Base-by-base conservation (phyloP, 176 grass and related monocot genomes). In the Hordeum vulgare region DNA sequence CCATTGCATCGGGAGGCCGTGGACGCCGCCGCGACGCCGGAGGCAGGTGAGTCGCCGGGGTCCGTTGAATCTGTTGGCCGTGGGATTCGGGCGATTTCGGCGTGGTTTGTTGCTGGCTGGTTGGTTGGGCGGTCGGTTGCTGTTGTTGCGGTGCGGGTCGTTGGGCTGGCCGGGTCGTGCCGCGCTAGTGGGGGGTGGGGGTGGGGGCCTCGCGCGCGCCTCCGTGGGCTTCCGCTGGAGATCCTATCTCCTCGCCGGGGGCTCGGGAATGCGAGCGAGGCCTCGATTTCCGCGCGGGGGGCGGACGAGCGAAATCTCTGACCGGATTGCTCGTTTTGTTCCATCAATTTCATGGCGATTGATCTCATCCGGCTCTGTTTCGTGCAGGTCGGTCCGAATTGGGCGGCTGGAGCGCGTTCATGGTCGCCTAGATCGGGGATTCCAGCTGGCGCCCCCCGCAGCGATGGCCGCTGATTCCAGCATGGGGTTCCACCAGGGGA, bases 401-500 rank as follows among this genome's bases (percentile, higher is more conserved):
- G 23, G 74, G 84, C 60, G 49, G n/a, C 35, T 3, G 37, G 45
- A 47, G 23, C 20, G 67, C 72, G 79, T 60, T 26, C 60, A 83
- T 75, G 80, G 74, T 20, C 40, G 7, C 18, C 11, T 87, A 80
- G 84, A 83, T 90, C 89, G 75, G 68, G 49, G 61, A 26, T 53
- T 79, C 18, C 58, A 54, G 67, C 61, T 82, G 74, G 54, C 66
- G 75, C 34, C 23, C 69, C 47, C 77, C 21, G 56, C 66, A 51
- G 37, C 45, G 45, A 98, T 93, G 93, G 85, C 96, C 23, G 89
- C 93, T 40, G 97, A 99, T 89, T 91, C 89, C 29, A 82, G 94
- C 86, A 94, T 92, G 89, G 88, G 89, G 28, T 96, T 99, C 80
- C 88, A 96, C 65, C 91, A 94, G 78, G 90, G 89, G 78, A 85